Evolutionary conservation across 176 grass and related monocot species (phyloP).

Genomic region (Oryza brachyantha): DNA sequence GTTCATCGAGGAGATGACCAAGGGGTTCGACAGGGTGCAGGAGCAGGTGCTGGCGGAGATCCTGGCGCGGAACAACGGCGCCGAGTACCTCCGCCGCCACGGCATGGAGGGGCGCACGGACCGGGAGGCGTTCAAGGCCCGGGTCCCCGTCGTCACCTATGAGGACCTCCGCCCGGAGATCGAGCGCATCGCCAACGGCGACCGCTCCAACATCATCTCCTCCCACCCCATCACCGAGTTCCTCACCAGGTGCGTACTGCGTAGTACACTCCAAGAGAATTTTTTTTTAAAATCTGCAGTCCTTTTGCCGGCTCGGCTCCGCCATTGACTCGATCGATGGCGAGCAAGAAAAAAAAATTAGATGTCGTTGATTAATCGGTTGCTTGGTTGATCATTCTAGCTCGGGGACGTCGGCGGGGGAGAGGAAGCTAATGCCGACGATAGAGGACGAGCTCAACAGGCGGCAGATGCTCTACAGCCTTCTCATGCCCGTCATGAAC

Average conservation of each 20-base stretch:
- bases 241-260: constrained; percentile 80
- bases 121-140: constrained; percentile 58
- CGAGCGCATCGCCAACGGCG: constrained; percentile 91
- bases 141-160: constrained; percentile 74
- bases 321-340: background rate
- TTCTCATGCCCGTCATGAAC: constrained; percentile 67
- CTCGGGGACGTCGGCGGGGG: constrained; percentile 62
- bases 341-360: background rate
- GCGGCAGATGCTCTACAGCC: constrained; percentile 60
- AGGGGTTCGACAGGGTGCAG: constrained; percentile 56
- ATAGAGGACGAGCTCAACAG: constrained; percentile 64
- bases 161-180: constrained; percentile 87
- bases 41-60: constrained; percentile 66
- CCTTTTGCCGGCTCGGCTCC: background rate
- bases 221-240: constrained; percentile 90
- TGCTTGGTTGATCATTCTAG: constrained; percentile 10
- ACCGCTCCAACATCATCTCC: constrained; percentile 78
- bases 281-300: too few species aligned
- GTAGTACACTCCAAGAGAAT: too few species aligned
- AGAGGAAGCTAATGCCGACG: constrained; percentile 63
- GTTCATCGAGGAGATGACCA: constrained; percentile 80
- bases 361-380: background rate
- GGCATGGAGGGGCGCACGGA: constrained; percentile 62
- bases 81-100: constrained; percentile 84
- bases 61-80: constrained; percentile 63